Conservation (phyloP, 2,329 filamentous ascomycete species). For the Colletotrichum sp. region DNA sequence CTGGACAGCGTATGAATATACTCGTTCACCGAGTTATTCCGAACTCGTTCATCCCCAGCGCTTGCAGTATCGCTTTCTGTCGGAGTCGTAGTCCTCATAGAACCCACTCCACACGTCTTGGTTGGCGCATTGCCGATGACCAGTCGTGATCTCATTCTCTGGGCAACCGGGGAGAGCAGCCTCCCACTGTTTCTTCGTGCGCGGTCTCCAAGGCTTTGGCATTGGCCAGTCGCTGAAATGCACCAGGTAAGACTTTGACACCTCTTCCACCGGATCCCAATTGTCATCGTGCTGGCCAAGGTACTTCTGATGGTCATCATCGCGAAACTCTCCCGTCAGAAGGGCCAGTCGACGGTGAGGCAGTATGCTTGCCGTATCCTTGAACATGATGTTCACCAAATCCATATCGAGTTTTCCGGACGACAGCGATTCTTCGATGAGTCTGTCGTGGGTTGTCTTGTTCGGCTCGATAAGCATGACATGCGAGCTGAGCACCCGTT, state of each 20-base stretch:
- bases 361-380: constrained; percentile 61
- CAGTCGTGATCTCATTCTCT: neutral
- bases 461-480: constrained; percentile 62
- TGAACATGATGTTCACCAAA: constrained; percentile 67
- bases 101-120: constrained; percentile 2
- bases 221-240: constrained; percentile 77
- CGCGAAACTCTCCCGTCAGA: constrained; percentile 66
- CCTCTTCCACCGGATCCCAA: constrained; percentile 60
- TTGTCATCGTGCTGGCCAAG: constrained; percentile 52
- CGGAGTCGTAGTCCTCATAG: constrained; percentile 2
- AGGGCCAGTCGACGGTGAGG: constrained; percentile 69
- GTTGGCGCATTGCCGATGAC: constrained; percentile 2
- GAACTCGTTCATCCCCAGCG: neutral
- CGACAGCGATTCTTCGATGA: constrained; percentile 42
- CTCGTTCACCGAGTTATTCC: neutral
- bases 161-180: constrained; percentile 7
- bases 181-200: neutral
- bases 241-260: constrained; percentile 67
- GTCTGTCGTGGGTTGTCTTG: constrained; percentile 26
- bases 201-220: constrained; percentile 59
- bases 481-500: constrained; percentile 51
- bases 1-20: neutral
- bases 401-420: constrained; percentile 68
- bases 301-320: constrained; percentile 50
- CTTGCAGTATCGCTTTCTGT: constrained; percentile 2